Base-by-base conservation (phyloP, 2,329 filamentous ascomycete genomes). In the Hypoxylon sp. region DNA sequence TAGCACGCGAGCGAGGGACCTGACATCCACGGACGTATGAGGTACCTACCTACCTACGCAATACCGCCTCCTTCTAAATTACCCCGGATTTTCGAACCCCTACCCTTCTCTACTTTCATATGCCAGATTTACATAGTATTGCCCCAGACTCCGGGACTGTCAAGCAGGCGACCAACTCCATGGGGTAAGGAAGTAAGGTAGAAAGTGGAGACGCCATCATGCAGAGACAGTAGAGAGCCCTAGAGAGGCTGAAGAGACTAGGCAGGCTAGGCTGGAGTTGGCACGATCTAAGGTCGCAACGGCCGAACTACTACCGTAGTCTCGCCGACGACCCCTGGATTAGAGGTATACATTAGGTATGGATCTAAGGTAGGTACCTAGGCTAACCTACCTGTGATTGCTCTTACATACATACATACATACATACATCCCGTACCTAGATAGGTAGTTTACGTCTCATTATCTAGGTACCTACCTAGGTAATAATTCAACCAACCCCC, bases 271-370 rank as follows among this genome's bases (percentile, higher is more conserved):
- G 23, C 23, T 30, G 28, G 28, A 30, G 28, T 30, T 30, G 34
- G 17, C 17, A 17, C 38, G 38, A 41, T 19, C 34, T 38, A 28
- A 30, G 38, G 53, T 43, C 17, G 38, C 38, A 21, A 3, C 38
- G 23, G 36, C 53, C 53, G 53, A 56, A 23, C 53, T 56, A 56
- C 53, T 56, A 11, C 53, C 53, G 53, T 30, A 25, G 53, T 56
- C 53, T 46, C 41, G 45, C 53, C 53, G 53, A 56, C 28, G 38
- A 34, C 14, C 38, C 50, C 34, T 41, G 51, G 51, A 28, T 36
- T 7, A 10, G 5, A 10, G 5, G n/a, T 5, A 14, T 19, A 32
- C n/a, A 14, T 36, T 23, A 23, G 23, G 4, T 38, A n/a, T 14
- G 34, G 5, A 38, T 4, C 13, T 38, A 38, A 5, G 4, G 5